phyloP scores from a whole-genome alignment of 306 rosid species.

The Pyrus pyrifolia region DNA sequence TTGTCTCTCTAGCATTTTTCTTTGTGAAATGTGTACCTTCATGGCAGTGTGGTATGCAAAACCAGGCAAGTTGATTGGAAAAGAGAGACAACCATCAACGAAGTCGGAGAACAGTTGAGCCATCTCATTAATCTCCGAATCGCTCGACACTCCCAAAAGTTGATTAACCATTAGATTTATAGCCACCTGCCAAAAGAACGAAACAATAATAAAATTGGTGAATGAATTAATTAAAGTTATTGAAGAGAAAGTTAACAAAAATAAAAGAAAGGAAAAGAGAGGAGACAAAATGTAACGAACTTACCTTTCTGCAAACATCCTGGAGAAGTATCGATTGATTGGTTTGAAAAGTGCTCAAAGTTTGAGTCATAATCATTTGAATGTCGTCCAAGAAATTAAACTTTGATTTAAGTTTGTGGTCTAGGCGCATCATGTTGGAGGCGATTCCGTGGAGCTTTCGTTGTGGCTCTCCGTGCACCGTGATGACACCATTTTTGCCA shows the following conservation, averaged over 20 bases:
- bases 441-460: constrained; percentile 83
- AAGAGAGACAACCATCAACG: constrained; percentile 82
- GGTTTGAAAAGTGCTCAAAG: constrained; percentile 44
- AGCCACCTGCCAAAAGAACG: constrained; percentile 42
- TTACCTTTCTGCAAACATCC: constrained; percentile 83
- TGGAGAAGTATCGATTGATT: constrained; percentile 66
- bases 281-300: background rate
- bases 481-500: constrained; percentile 85
- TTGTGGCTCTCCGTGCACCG: constrained; percentile 89
- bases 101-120: constrained; percentile 76
- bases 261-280: background rate
- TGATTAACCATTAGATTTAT: constrained; percentile 89
- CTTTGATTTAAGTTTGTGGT: constrained; percentile 40
- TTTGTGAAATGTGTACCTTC: constrained; percentile 44
- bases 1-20: no score
- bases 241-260: no score
- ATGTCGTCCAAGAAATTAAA: constrained; percentile 58
- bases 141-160: constrained; percentile 66
- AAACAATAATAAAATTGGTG: no score
- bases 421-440: constrained; percentile 73
- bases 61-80: constrained; percentile 65
- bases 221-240: no score
- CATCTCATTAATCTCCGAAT: constrained; percentile 67
- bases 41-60: constrained; percentile 73
- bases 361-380: constrained; percentile 61